Evolutionary conservation across 169 alveolate species (phyloP).

Genomic region (Toxoplasma gondii): DNA sequence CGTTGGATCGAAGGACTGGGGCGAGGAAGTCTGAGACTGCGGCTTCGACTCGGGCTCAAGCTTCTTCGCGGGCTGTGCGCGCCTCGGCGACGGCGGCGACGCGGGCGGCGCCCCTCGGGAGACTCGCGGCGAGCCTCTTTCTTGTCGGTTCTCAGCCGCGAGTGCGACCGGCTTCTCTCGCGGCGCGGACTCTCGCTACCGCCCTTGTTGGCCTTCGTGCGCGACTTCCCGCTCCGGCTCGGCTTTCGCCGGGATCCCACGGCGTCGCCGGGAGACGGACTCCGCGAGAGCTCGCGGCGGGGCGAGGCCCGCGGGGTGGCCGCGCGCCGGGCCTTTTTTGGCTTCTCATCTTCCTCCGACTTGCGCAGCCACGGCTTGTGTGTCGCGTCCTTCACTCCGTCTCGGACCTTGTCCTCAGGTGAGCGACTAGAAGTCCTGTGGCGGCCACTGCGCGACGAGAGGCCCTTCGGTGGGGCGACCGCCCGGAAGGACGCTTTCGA

Average conservation of each 20-base stretch:
- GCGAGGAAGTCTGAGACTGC: not conserved
- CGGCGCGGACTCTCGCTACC: not conserved
- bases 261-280: not conserved
- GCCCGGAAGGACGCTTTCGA: not conserved
- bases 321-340: not conserved
- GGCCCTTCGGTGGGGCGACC: not conserved
- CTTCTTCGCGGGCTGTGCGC: not conserved
- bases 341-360: not conserved
- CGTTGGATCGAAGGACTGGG: not conserved
- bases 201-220: not conserved
- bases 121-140: not conserved
- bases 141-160: not conserved
- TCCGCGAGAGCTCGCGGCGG: conserved; percentile 1
- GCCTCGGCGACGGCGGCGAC: not conserved
- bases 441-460: not conserved
- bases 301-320: not conserved
- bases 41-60: not conserved
- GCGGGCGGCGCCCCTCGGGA: not conserved
- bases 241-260: not conserved
- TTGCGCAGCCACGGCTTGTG: not conserved
- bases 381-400: not conserved
- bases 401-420: not conserved
- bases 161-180: not conserved
- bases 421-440: not conserved
- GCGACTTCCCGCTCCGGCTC: not conserved